phyloP scores from a whole-genome alignment of 1,139 yeast species.

The Pichia sp. region DNA sequence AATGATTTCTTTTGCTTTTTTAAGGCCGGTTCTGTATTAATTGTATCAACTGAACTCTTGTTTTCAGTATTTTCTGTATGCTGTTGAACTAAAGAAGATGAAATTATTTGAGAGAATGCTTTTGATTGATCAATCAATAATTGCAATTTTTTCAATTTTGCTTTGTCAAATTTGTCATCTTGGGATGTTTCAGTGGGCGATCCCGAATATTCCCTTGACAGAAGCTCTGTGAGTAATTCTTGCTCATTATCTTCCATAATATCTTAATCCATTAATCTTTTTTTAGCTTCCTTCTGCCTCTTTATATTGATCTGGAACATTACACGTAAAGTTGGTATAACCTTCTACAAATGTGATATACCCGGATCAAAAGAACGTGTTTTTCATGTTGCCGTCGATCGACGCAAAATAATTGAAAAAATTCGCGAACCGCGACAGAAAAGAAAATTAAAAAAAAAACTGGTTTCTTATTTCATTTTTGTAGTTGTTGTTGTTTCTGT shows the following conservation, averaged over 20 bases:
- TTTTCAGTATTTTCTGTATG: neutral
- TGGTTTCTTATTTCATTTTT: neutral
- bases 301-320: too few relatives aligned
- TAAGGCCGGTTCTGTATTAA: neutral
- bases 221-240: constrained; percentile 4
- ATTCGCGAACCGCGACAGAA: neutral
- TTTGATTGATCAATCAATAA: constrained; percentile 18
- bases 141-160: constrained; percentile 14
- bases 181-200: neutral
- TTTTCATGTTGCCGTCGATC: constrained; percentile 4
- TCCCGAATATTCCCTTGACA: constrained; percentile 2
- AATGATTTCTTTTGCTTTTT: constrained; percentile 7
- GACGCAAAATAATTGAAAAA: neutral
- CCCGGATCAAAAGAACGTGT: neutral
- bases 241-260: neutral
- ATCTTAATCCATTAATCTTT: neutral
- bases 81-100: constrained; percentile 12
- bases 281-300: too few relatives aligned
- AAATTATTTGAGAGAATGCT: constrained; percentile 19
- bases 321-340: too few relatives aligned
- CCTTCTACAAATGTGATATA: too few relatives aligned
- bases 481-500: neutral
- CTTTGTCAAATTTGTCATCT: constrained; percentile 7
- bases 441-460: neutral
- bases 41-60: neutral